Evolutionary conservation across 2,329 filamentous ascomycete genomes (phyloP).

Genomic region (Penicillium sp.): DNA sequence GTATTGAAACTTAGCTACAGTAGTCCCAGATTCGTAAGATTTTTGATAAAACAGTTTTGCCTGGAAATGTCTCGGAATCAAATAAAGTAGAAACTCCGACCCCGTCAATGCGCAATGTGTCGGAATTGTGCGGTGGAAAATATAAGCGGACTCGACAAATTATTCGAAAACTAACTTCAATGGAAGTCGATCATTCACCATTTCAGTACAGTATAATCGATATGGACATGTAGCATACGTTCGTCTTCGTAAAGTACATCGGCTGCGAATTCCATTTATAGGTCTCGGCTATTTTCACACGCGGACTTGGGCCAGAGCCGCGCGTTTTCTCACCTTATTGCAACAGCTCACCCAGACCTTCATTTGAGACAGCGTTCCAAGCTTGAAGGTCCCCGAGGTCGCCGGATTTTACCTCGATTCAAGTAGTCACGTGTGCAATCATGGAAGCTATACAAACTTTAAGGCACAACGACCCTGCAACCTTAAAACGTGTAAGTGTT

Average conservation of each 20-base stretch:
- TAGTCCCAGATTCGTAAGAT: too few species aligned
- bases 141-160: too few species aligned
- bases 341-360: too few species aligned
- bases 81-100: background rate
- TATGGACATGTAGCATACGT: background rate
- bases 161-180: background rate
- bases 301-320: background rate
- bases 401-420: too few species aligned
- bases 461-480: too few species aligned
- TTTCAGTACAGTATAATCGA: background rate
- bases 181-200: background rate
- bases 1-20: background rate
- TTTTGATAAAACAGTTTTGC: background rate
- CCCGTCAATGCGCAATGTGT: background rate
- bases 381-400: background rate
- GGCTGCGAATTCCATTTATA: background rate
- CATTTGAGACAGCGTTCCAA: background rate
- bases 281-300: background rate
- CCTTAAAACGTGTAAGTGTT: too few species aligned
- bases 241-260: background rate
- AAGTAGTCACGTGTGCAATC: too few species aligned
- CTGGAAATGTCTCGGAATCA: background rate
- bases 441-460: too few species aligned
- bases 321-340: too few species aligned
- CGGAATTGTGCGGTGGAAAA: too few species aligned